Evolutionary conservation across 2,329 filamentous ascomycete species (phyloP).

Genomic region (Phyllachora maydis): DNA sequence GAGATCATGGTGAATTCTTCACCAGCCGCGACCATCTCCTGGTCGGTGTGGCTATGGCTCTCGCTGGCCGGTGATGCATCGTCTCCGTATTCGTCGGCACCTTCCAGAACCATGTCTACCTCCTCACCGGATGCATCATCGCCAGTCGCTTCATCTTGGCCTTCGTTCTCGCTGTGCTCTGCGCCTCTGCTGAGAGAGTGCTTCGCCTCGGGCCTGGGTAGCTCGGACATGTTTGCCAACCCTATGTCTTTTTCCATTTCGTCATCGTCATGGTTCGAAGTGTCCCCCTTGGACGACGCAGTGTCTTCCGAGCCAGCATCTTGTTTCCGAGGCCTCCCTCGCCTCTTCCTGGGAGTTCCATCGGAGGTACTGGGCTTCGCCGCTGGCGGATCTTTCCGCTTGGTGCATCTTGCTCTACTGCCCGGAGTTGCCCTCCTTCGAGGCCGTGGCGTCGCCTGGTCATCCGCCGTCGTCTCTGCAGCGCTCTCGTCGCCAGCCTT

Average conservation of each 20-base stretch:
- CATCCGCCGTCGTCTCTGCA: too few relatives aligned
- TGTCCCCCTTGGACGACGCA: too few relatives aligned
- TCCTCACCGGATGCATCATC: too few relatives aligned
- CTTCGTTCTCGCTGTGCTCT: slow-evolving; percentile 1
- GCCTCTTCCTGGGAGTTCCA: slow-evolving; percentile 9
- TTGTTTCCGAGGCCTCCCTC: slow-evolving; percentile 12
- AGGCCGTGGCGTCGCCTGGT: slow-evolving; percentile 9
- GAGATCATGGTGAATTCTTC: slow-evolving; percentile 41
- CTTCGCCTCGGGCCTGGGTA: too few relatives aligned
- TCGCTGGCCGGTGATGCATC: slow-evolving; percentile 1
- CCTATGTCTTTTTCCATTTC: too few relatives aligned
- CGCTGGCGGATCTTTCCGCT: slow-evolving; percentile 9
- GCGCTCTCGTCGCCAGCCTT: slow-evolving; percentile 6
- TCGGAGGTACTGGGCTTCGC: slow-evolving; percentile 7
- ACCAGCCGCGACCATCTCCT: slow-evolving; percentile 10
- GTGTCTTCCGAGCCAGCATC: too few relatives aligned
- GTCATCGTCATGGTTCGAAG: too few relatives aligned
- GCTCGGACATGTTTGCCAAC: too few relatives aligned
- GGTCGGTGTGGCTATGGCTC: slow-evolving; percentile 20
- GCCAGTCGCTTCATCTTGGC: slow-evolving; percentile 2
- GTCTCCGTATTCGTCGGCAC: too few relatives aligned
- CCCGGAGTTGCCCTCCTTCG: slow-evolving; percentile 4
- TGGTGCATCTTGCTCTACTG: too few relatives aligned
- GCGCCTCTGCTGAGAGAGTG: too few relatives aligned
- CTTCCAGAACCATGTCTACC: too few relatives aligned